Percentiles rank a stretch among this genome's conserved stretches.
Evolutionary conservation across 2,329 filamentous ascomycete genomes (phyloP).

Genomic region (Leptographium procerum): DNA sequence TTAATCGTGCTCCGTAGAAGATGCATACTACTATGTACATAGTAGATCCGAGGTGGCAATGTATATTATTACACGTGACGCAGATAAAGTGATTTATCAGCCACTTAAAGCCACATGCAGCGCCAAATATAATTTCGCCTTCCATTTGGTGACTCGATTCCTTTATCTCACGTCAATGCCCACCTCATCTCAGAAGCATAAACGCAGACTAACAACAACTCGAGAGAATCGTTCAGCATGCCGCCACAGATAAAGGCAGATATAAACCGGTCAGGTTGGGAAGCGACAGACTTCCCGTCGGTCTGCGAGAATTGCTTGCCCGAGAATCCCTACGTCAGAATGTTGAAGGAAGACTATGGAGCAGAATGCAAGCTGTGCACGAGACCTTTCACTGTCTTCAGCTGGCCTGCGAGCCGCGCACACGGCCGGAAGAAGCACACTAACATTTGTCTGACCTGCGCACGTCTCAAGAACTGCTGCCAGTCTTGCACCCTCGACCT

Average conservation of each 20-base stretch:
- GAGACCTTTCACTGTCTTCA: slow-evolving; percentile 88
- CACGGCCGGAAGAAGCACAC: slow-evolving; percentile 81
- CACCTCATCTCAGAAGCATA: background rate
- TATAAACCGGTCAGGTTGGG: slow-evolving; percentile 90
- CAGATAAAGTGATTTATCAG: background rate
- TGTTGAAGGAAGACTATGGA: slow-evolving; percentile 95
- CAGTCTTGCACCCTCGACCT: slow-evolving; percentile 98
- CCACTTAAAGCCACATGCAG: background rate
- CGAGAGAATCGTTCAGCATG: slow-evolving; percentile 34
- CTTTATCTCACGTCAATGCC: background rate
- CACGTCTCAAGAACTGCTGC: slow-evolving; percentile 95
- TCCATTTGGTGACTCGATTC: background rate
- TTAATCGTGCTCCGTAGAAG: background rate
- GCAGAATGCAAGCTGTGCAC: slow-evolving; percentile 84
- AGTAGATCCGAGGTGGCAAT: background rate
- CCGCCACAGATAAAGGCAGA: slow-evolving; percentile 93
- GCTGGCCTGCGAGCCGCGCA: slow-evolving; percentile 87
- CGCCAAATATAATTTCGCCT: background rate
- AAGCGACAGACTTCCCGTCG: slow-evolving; percentile 81
- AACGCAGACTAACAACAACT: background rate
- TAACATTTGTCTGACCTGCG: slow-evolving; percentile 92
- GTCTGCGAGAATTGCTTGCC: slow-evolving; percentile 89
- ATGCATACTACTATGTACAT: background rate
- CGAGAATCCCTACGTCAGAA: slow-evolving; percentile 95
- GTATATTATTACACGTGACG: background rate